Evolutionary conservation across 2,329 filamentous ascomycete genomes (phyloP).

Genomic region (Microdochium paspali): DNA sequence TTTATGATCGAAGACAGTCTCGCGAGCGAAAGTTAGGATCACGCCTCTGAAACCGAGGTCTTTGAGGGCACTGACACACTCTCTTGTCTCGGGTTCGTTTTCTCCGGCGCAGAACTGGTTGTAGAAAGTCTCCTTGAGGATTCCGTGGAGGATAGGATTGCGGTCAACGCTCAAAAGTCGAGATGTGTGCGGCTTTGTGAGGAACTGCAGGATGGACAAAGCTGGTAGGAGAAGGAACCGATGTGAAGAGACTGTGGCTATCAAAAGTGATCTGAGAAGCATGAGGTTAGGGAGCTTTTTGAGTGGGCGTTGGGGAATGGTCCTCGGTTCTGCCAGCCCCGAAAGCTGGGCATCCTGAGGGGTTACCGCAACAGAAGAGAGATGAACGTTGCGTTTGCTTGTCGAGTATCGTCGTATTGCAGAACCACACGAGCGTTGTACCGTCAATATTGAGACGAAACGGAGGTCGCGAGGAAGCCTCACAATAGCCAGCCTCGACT

Average conservation of each 20-base stretch:
- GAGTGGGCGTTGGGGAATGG: constrained; percentile 7
- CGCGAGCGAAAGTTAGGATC: constrained; percentile 45
- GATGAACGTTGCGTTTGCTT: not conserved
- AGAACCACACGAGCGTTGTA: too few relatives aligned
- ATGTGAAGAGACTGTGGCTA: constrained; percentile 36
- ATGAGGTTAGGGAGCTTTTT: constrained; percentile 20
- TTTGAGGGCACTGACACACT: constrained; percentile 30
- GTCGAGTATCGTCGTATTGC: not conserved
- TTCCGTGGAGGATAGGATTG: constrained; percentile 34
- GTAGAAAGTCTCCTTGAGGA: constrained; percentile 41
- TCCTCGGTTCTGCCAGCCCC: not conserved
- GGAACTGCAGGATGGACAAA: constrained; percentile 25
- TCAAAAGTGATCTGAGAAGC: constrained; percentile 28
- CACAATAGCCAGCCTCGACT: too few relatives aligned
- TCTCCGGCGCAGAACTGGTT: constrained; percentile 49
- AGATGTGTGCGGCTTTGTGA: constrained; percentile 23
- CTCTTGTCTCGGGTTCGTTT: constrained; percentile 33
- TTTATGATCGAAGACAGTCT: constrained; percentile 29
- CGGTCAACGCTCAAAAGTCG: constrained; percentile 32
- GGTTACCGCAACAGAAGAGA: not conserved
- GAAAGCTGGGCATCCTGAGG: not conserved
- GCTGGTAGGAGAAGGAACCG: constrained; percentile 26
- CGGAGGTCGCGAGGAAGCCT: too few relatives aligned
- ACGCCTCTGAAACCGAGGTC: constrained; percentile 42
- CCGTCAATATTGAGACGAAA: too few relatives aligned